Evolutionary conservation across 192 early-diverging fungal species (phyloP).

Genomic region (Linnemannia schmuckeri): DNA sequence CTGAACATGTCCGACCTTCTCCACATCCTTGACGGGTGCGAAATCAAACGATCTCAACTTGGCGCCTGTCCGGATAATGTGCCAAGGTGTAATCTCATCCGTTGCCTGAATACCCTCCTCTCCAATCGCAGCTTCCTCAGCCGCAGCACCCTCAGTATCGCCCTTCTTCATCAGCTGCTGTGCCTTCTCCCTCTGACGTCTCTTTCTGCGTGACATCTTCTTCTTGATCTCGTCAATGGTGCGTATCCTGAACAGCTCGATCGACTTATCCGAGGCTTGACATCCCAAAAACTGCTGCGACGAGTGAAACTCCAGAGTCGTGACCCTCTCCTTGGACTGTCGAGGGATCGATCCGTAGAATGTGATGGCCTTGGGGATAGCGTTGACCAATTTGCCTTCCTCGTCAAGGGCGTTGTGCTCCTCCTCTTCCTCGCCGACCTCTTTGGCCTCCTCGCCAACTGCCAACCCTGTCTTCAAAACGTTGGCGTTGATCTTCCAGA

Average conservation of each 20-base stretch:
- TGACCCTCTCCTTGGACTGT: conserved; percentile 84
- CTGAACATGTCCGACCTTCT: conserved; percentile 62
- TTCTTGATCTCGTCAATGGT: conserved; percentile 86
- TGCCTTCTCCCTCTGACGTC: conserved; percentile 82
- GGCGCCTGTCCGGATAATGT: conserved; percentile 78
- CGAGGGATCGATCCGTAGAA: conserved; percentile 84
- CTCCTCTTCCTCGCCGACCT: conserved; percentile 57
- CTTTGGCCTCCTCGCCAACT: conserved; percentile 53
- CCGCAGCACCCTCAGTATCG: conserved; percentile 56
- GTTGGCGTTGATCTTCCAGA: conserved; percentile 86
- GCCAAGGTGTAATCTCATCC: conserved; percentile 83
- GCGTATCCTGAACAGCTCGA: conserved; percentile 89
- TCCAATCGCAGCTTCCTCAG: conserved; percentile 38
- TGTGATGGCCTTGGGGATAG: conserved; percentile 75
- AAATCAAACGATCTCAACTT: conserved; percentile 90
- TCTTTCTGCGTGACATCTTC: conserved; percentile 83
- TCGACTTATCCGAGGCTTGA: conserved; percentile 81
- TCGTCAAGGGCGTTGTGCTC: neutral
- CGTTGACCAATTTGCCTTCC: conserved; percentile 25
- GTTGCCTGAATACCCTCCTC: conserved; percentile 73
- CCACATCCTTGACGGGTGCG: conserved; percentile 61
- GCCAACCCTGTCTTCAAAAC: conserved; percentile 71
- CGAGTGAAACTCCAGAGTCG: conserved; percentile 85
- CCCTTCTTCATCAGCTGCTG: conserved; percentile 64
- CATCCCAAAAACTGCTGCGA: conserved; percentile 83